These are phyloP conservation scores for Eremochloa ophiuroides DNA, from an alignment of 176 grass and related monocot species.

Conservation along the genomic window DNA sequence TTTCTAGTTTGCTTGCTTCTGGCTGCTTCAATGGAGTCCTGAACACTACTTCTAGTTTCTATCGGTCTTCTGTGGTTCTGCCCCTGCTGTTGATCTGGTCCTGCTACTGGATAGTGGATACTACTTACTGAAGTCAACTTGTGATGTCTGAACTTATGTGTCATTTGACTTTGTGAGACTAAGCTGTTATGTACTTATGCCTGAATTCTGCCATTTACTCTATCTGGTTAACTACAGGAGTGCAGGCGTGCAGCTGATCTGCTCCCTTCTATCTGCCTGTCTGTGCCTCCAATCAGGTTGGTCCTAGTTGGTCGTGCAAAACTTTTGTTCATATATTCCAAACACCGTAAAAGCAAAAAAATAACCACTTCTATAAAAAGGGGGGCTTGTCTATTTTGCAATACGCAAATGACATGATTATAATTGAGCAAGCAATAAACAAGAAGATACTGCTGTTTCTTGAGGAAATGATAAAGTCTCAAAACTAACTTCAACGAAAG, in stretches of 20 bases:
- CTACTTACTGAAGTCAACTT: neutral
- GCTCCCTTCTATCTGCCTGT: too few species aligned
- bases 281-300: too few species aligned
- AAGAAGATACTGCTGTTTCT: too few species aligned
- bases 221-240: neutral
- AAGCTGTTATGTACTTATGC: neutral
- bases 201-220: neutral
- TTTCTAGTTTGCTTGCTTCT: neutral
- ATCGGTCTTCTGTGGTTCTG: neutral
- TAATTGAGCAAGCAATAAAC: too few species aligned
- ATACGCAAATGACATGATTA: too few species aligned
- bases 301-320: too few species aligned
- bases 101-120: neutral
- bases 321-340: too few species aligned
- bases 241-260: neutral
- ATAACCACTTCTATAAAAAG: too few species aligned
- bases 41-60: neutral
- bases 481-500: too few species aligned
- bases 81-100: neutral
- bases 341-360: too few species aligned
- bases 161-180: neutral
- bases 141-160: neutral
- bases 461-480: too few species aligned
- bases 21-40: neutral
- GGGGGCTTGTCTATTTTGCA: too few species aligned